Conservation (phyloP, 257 asterid genomes). For the Thymus quinquecostatus region DNA sequence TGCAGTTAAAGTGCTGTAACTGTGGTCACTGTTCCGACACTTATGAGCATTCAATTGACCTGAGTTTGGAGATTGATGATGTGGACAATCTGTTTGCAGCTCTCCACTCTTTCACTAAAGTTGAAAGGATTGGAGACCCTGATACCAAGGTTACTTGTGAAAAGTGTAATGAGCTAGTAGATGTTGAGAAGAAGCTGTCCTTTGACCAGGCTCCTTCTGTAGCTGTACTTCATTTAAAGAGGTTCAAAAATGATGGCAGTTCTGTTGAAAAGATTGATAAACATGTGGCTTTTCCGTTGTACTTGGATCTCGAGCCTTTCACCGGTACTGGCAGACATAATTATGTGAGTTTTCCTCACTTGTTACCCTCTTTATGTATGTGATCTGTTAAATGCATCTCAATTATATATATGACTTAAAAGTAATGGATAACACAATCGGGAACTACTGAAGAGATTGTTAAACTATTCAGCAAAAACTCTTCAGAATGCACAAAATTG, state of each 20-base stretch:
- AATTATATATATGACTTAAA: background rate
- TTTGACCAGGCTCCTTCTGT: slow-evolving; percentile 73
- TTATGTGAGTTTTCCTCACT: slow-evolving; percentile 50
- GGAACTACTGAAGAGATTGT: background rate
- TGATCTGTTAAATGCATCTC: slow-evolving; percentile 12
- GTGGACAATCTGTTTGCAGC: slow-evolving; percentile 59
- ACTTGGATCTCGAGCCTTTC: slow-evolving; percentile 72
- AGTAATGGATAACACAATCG: background rate
- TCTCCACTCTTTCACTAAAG: slow-evolving; percentile 85
- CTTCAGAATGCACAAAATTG: background rate
- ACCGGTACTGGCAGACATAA: slow-evolving; percentile 38
- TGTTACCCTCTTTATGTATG: slow-evolving; percentile 10
- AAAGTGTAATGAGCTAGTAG: slow-evolving; percentile 74
- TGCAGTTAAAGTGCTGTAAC: slow-evolving; percentile 87
- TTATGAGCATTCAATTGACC: slow-evolving; percentile 78
- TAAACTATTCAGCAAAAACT: background rate
- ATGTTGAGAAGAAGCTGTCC: slow-evolving; percentile 76
- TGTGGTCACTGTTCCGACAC: slow-evolving; percentile 86
- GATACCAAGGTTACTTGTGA: slow-evolving; percentile 86
- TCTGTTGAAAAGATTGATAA: slow-evolving; percentile 81
- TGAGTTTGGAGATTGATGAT: slow-evolving; percentile 89
- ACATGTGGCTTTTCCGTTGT: slow-evolving; percentile 70
- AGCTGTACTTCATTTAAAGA: slow-evolving; percentile 82
- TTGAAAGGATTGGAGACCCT: slow-evolving; percentile 79
- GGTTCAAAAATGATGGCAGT: slow-evolving; percentile 82